These are phyloP conservation scores for Verticillium longisporum DNA, from an alignment of 2,329 filamentous ascomycete species.

Conservation along the genomic window DNA sequence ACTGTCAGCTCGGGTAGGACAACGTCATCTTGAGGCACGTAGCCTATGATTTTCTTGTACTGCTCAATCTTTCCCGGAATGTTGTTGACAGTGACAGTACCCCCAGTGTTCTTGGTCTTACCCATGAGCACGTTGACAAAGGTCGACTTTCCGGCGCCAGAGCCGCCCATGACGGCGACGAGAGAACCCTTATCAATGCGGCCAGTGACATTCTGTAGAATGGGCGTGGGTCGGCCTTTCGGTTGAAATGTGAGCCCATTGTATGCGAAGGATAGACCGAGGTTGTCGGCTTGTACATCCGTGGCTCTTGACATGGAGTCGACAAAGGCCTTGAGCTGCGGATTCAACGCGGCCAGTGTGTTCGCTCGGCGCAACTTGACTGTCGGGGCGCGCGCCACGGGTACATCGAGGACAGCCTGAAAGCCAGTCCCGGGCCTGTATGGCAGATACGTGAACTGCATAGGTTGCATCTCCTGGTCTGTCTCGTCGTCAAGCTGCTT, in stretches of 20 bases:
- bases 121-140: conserved; percentile 58
- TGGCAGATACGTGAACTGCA: conserved; percentile 24
- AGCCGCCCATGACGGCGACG: conserved; percentile 54
- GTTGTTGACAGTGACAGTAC: conserved; percentile 46
- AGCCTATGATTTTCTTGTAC: conserved; percentile 55
- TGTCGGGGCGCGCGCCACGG: conserved; percentile 5
- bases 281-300: conserved; percentile 31
- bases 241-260: conserved; percentile 41
- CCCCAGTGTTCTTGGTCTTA: conserved; percentile 43
- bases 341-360: conserved; percentile 18
- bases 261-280: conserved; percentile 48
- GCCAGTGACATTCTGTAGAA: conserved; percentile 47
- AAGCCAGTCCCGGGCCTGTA: conserved; percentile 24
- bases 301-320: conserved; percentile 45
- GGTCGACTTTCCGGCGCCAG: conserved; percentile 52
- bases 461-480: conserved; percentile 28
- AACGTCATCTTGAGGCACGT: conserved; percentile 56
- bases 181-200: conserved; percentile 45
- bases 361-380: conserved; percentile 15
- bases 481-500: conserved; percentile 21
- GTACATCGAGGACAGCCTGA: conserved; percentile 23
- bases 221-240: conserved; percentile 32
- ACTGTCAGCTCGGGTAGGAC: conserved; percentile 54
- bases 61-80: conserved; percentile 36
- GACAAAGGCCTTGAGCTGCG: conserved; percentile 41